These are phyloP conservation scores for Eucalyptus sideroxylon DNA, from an alignment of 345 rosid species.

Conservation along the genomic window DNA sequence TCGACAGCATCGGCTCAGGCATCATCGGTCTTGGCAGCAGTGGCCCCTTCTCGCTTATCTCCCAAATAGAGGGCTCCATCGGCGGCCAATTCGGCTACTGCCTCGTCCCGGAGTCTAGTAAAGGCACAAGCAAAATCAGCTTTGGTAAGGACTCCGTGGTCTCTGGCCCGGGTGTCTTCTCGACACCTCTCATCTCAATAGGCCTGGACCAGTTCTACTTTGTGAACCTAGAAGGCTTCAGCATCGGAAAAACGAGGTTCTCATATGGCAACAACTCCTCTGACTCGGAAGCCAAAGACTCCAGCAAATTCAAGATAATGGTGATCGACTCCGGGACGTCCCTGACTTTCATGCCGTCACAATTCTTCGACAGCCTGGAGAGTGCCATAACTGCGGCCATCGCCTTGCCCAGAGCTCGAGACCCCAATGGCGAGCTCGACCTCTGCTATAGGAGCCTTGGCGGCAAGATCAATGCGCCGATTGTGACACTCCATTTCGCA, in stretches of 20 bases:
- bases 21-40: not conserved
- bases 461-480: conserved; percentile 4
- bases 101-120: not conserved
- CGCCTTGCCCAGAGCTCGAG: conserved; percentile 8
- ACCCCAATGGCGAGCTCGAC: not conserved
- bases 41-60: not conserved
- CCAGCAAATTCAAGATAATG: conserved; percentile 19
- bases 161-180: not conserved
- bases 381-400: conserved; percentile 2
- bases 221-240: conserved; percentile 40
- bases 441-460: conserved; percentile 15
- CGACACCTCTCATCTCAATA: conserved; percentile 27
- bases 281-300: not conserved
- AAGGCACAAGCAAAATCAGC: not conserved
- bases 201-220: conserved; percentile 18
- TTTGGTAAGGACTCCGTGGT: not conserved
- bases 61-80: not conserved
- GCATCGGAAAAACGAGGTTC: conserved; percentile 18
- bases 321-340: conserved; percentile 55
- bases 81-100: not conserved
- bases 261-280: not conserved
- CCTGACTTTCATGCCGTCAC: conserved; percentile 19
- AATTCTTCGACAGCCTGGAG: conserved; percentile 14
- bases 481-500: conserved; percentile 33
- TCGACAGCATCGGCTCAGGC: not conserved